These are phyloP conservation scores for Ophiostoma australiae DNA, from an alignment of 2,329 filamentous ascomycete genomes.

Conservation along the genomic window DNA sequence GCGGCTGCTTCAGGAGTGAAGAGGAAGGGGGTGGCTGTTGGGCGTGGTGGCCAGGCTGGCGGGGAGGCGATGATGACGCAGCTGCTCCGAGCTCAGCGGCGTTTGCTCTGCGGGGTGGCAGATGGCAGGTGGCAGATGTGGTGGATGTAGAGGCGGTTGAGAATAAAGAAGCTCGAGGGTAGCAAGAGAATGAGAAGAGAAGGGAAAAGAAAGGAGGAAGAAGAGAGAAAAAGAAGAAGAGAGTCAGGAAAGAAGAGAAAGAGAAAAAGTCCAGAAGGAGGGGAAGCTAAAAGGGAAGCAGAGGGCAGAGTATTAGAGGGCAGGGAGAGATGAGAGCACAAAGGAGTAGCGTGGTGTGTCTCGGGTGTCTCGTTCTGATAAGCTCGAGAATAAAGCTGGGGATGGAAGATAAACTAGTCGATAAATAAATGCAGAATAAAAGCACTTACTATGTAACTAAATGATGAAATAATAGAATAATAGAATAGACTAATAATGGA, in stretches of 20 bases:
- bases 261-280: conserved; percentile 14
- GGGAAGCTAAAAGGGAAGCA: conserved; percentile 13
- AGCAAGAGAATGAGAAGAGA: not conserved
- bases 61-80: conserved; percentile 14
- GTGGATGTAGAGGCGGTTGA: not conserved
- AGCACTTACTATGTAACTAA: too few relatives aligned
- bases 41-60: not conserved
- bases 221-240: conserved; percentile 1
- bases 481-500: conserved; percentile 7
- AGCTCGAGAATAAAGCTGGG: conserved; percentile 13
- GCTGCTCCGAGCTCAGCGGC: conserved; percentile 24
- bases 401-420: not conserved
- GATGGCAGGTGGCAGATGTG: not conserved
- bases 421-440: not conserved
- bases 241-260: not conserved
- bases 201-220: not conserved
- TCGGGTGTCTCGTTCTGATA: not conserved
- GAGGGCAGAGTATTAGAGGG: not conserved
- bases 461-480: conserved; percentile 6
- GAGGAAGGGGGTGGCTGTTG: not conserved
- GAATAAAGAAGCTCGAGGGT: conserved; percentile 9
- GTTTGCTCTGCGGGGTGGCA: conserved; percentile 16
- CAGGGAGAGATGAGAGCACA: not conserved
- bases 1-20: not conserved
- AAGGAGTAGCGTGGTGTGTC: not conserved